phyloP scores from a whole-genome alignment of 805 yeast species.

The Kuraishia borneana region DNA sequence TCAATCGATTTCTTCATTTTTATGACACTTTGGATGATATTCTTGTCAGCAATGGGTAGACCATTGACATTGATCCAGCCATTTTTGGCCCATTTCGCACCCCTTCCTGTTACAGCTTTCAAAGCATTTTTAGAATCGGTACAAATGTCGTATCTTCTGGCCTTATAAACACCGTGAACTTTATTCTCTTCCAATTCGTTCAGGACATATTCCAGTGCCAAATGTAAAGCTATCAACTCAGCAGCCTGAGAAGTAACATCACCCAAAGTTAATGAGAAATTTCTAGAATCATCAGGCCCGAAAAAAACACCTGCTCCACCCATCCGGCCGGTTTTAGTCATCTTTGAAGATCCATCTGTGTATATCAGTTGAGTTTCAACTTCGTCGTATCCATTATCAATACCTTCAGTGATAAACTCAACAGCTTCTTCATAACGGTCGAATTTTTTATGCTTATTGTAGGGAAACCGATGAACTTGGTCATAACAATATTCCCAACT shows the following conservation, averaged over 20 bases:
- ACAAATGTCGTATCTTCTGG: conserved; percentile 29
- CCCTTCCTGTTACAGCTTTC: conserved; percentile 48
- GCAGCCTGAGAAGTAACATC: conserved; percentile 67
- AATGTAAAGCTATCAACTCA: conserved; percentile 57
- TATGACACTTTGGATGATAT: conserved; percentile 28
- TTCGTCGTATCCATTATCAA: too few relatives aligned
- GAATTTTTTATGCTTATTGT: conserved; percentile 51
- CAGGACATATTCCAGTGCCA: conserved; percentile 37
- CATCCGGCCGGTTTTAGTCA: conserved; percentile 37
- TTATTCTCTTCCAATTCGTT: conserved; percentile 7
- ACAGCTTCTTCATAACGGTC: conserved; percentile 34
- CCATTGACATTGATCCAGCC: conserved; percentile 40
- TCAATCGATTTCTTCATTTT: conserved; percentile 22
- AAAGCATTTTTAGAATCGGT: conserved; percentile 68
- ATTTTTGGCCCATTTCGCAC: conserved; percentile 41
- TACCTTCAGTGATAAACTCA: conserved; percentile 21
- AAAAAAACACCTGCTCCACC: conserved; percentile 76
- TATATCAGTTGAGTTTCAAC: conserved; percentile 30
- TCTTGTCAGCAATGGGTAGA: conserved; percentile 34
- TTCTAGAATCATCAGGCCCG: conserved; percentile 43
- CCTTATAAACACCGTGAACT: too few relatives aligned
- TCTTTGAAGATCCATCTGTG: conserved; percentile 71
- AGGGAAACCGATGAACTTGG: conserved; percentile 43
- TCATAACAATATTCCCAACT: conserved; percentile 48
- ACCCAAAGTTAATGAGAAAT: conserved; percentile 40